phyloP scores from a whole-genome alignment of 2,329 filamentous ascomycete species.

The Tolypocladium guangdongense region DNA sequence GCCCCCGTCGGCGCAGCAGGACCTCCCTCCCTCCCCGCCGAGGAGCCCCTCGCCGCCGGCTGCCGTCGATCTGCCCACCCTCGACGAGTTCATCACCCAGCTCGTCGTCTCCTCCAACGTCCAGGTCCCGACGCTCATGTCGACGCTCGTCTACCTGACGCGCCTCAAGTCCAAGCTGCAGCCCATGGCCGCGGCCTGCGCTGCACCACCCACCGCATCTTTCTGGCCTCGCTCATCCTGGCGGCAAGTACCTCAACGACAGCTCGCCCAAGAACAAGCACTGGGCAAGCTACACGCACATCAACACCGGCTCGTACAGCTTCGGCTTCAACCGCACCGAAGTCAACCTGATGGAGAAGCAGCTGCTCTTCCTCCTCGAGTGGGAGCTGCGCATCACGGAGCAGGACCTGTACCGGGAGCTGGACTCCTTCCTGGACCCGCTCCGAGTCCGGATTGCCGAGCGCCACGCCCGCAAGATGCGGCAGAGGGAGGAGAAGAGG shows the following conservation, averaged over 20 bases:
- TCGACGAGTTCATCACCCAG: slow-evolving; percentile 86
- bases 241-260: slow-evolving; percentile 98
- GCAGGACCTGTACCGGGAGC: slow-evolving; percentile 74
- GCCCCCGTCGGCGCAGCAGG: slow-evolving; percentile 20
- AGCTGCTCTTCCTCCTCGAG: slow-evolving; percentile 85
- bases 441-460: slow-evolving; percentile 54
- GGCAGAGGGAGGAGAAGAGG: slow-evolving; percentile 35
- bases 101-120: slow-evolving; percentile 90
- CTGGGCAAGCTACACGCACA: slow-evolving; percentile 87
- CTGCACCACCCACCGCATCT: slow-evolving; percentile 96
- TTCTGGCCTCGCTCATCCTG: slow-evolving; percentile 75
- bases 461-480: slow-evolving; percentile 38
- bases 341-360: slow-evolving; percentile 99
- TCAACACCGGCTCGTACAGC: slow-evolving; percentile 51
- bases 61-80: slow-evolving; percentile 54
- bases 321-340: slow-evolving; percentile 93
- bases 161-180: slow-evolving; percentile 77
- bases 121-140: slow-evolving; percentile 95
- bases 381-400: slow-evolving; percentile 85
- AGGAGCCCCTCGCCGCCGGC: slow-evolving; percentile 36
- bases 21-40: slow-evolving; percentile 38
- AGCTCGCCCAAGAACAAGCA: slow-evolving; percentile 99
- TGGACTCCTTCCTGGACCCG: slow-evolving; percentile 80
- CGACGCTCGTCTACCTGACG: slow-evolving; percentile 84
- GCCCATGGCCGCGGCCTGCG: slow-evolving; percentile 87